phyloP scores from a whole-genome alignment of 2,329 filamentous ascomycete species.

The Fusarium sp. region DNA sequence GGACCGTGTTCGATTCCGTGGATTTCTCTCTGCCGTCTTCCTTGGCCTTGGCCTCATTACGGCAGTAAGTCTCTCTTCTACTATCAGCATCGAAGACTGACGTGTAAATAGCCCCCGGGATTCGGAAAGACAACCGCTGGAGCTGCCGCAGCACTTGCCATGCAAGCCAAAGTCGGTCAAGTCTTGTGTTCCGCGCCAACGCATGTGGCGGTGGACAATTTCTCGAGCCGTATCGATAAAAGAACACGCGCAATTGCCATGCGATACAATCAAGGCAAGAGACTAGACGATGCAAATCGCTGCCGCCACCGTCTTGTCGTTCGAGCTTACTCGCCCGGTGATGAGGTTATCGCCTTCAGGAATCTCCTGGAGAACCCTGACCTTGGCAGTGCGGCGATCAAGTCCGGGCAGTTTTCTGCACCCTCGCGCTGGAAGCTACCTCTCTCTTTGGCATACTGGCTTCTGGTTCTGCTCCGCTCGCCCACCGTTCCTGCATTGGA shows the following conservation, averaged over 20 bases:
- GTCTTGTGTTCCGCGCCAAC: slow-evolving; percentile 24
- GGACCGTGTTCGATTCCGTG: no score
- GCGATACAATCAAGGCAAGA: slow-evolving; percentile 6
- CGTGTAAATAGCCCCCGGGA: slow-evolving; percentile 5
- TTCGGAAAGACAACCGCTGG: slow-evolving; percentile 35
- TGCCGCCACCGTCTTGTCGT: slow-evolving; percentile 5
- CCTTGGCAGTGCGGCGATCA: no score
- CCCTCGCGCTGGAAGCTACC: slow-evolving; percentile 20
- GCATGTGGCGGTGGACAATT: slow-evolving; percentile 12
- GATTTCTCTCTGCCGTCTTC: no score
- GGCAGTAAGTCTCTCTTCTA: no score
- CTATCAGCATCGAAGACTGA: no score
- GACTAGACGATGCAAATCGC: background rate
- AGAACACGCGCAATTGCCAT: background rate
- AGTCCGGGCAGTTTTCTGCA: background rate
- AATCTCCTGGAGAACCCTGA: slow-evolving; percentile 6
- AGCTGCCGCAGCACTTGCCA: slow-evolving; percentile 8
- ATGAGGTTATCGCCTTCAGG: slow-evolving; percentile 20
- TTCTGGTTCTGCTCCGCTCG: slow-evolving; percentile 22
- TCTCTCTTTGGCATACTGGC: slow-evolving; percentile 35
- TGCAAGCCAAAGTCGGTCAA: slow-evolving; percentile 16
- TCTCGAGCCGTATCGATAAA: slow-evolving; percentile 12
- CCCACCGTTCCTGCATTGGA: slow-evolving; percentile 4
- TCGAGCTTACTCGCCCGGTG: background rate
- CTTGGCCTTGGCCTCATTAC: no score